Percentiles rank a stretch among this genome's conserved stretches.
Evolutionary conservation across 768 basidiomycete species (phyloP).

Genomic region (Candolleomyces aberdarensis): DNA sequence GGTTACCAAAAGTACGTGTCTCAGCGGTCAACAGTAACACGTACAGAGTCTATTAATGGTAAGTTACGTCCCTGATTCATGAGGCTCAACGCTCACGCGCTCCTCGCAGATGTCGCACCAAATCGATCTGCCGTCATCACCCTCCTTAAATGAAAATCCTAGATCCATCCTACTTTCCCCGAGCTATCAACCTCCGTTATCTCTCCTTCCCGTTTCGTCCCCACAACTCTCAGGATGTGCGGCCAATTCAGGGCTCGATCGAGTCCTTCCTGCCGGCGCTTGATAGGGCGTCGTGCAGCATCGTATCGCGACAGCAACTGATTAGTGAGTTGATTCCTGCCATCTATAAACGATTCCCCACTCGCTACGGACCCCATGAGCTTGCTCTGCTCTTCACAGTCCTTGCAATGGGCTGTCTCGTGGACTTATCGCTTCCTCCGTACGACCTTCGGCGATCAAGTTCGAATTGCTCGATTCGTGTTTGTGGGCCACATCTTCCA

Average conservation of each 20-base stretch:
- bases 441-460: too few species aligned
- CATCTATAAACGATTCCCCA: slow-evolving; percentile 37
- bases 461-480: too few species aligned
- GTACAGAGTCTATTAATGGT: slow-evolving; percentile 43
- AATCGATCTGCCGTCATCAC: not conserved
- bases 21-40: too few species aligned
- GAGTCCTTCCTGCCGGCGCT: slow-evolving; percentile 44
- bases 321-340: slow-evolving; percentile 43
- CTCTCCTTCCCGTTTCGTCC: slow-evolving; percentile 46
- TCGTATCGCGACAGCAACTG: slow-evolving; percentile 44
- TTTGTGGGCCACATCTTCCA: too few species aligned
- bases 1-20: too few species aligned
- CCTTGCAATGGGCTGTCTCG: slow-evolving; percentile 45
- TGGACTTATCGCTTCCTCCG: slow-evolving; percentile 44
- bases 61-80: slow-evolving; percentile 13
- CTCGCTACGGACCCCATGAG: slow-evolving; percentile 46
- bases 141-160: slow-evolving; percentile 27
- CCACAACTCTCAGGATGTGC: slow-evolving; percentile 25
- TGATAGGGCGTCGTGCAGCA: slow-evolving; percentile 41
- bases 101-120: slow-evolving; percentile 1
- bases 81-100: not conserved
- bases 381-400: slow-evolving; percentile 45
- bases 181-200: slow-evolving; percentile 40
- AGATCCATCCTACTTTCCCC: slow-evolving; percentile 42
- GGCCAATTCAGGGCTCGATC: slow-evolving; percentile 36